phyloP scores from a whole-genome alignment of 768 basidiomycete genomes.

The Erythrobasidium yunnanense region DNA sequence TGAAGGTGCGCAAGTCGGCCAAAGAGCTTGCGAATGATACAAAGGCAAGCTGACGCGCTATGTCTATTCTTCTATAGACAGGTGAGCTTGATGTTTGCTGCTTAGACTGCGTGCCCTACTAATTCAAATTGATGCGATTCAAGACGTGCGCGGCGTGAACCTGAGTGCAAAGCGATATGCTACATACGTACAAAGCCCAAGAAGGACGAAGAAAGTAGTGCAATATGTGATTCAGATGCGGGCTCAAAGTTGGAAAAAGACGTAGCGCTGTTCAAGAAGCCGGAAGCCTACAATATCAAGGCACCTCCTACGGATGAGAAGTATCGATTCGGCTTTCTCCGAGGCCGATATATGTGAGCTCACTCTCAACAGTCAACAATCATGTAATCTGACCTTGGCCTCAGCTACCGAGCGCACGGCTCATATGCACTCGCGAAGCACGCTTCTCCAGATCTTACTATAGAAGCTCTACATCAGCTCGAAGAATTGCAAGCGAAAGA shows the following conservation, averaged over 20 bases:
- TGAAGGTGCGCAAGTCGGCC: not conserved
- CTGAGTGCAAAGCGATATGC: constrained; percentile 14
- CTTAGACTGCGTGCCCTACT: not conserved
- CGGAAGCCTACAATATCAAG: not conserved
- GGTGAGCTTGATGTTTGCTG: not conserved
- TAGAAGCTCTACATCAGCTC: not conserved
- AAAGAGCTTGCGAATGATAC: not conserved
- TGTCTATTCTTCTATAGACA: too few species aligned
- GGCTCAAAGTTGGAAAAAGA: too few species aligned
- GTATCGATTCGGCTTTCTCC: constrained; percentile 8
- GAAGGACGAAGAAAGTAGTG: too few species aligned
- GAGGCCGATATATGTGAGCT: constrained; percentile 3
- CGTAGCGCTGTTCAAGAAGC: too few species aligned
- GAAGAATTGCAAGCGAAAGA: not conserved
- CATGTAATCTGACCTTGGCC: not conserved
- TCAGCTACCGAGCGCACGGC: constrained; percentile 6
- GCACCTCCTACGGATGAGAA: not conserved
- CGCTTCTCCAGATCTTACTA: not conserved
- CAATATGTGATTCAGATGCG: too few species aligned
- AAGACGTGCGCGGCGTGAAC: not conserved
- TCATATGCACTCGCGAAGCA: constrained; percentile 1
- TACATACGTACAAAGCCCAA: constrained; percentile 21
- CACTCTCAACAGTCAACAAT: not conserved
- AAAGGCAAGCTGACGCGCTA: too few species aligned
- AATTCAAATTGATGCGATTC: not conserved